These are phyloP conservation scores for Saccharomycopsis lassenensis DNA, from an alignment of 805 yeast species.

Conservation along the genomic window DNA sequence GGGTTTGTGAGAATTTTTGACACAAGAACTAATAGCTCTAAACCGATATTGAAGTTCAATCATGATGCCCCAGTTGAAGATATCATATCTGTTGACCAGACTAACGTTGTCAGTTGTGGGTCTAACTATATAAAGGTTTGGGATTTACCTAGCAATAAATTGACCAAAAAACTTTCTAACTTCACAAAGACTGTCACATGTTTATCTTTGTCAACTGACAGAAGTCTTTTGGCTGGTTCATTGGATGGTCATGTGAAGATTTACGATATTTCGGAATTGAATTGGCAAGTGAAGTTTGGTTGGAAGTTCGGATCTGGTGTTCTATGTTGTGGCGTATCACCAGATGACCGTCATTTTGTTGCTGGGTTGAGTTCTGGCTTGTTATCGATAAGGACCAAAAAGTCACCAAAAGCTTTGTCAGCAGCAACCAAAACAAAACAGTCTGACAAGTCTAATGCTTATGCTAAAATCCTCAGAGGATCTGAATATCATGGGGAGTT, in stretches of 20 bases:
- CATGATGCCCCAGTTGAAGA: slow-evolving; percentile 82
- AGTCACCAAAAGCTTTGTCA: slow-evolving; percentile 47
- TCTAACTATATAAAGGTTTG: slow-evolving; percentile 79
- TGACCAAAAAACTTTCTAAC: slow-evolving; percentile 61
- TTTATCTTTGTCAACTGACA: slow-evolving; percentile 58
- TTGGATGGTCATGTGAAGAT: slow-evolving; percentile 96
- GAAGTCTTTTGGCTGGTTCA: slow-evolving; percentile 86
- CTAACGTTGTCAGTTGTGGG: slow-evolving; percentile 72
- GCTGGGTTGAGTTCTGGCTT: slow-evolving; percentile 89
- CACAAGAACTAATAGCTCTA: slow-evolving; percentile 41
- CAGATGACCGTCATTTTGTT: slow-evolving; percentile 76
- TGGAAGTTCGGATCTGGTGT: slow-evolving; percentile 98
- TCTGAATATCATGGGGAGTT: slow-evolving; percentile 84
- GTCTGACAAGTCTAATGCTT: slow-evolving; percentile 49
- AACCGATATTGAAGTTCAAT: slow-evolving; percentile 52
- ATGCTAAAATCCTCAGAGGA: slow-evolving; percentile 80
- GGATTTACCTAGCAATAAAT: slow-evolving; percentile 70
- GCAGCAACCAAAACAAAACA: slow-evolving; percentile 23
- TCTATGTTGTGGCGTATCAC: slow-evolving; percentile 80
- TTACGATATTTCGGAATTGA: slow-evolving; percentile 60
- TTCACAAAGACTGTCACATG: slow-evolving; percentile 93
- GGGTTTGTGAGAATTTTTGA: slow-evolving; percentile 79
- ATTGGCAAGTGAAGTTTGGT: slow-evolving; percentile 87
- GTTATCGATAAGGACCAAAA: slow-evolving; percentile 78
- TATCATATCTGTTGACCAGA: slow-evolving; percentile 59